Evolutionary conservation across 164 flowering plant species (phyloP).

Genomic region (Magnolia sinica): DNA sequence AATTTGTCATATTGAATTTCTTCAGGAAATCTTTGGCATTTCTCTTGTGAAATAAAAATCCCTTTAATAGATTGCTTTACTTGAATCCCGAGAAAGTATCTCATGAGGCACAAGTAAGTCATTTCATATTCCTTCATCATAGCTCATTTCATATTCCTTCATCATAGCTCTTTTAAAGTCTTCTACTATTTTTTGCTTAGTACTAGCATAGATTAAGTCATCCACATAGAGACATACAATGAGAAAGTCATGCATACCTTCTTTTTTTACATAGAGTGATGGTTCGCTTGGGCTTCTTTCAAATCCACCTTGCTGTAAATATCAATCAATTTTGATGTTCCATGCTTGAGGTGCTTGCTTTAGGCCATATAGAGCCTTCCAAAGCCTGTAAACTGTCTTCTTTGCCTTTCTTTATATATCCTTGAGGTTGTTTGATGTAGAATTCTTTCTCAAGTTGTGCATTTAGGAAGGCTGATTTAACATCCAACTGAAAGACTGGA

Average conservation of each 20-base stretch:
- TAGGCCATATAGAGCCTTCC: not conserved
- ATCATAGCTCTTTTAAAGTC: no score
- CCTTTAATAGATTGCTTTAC: no score
- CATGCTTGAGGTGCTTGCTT: not conserved
- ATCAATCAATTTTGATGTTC: not conserved
- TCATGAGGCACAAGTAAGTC: no score
- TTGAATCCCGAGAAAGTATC: no score
- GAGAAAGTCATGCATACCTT: not conserved
- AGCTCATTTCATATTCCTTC: no score
- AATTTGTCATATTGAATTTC: not conserved
- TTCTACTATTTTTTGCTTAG: no score
- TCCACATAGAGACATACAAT: not conserved
- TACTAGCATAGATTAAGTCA: not conserved
- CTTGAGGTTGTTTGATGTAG: not conserved
- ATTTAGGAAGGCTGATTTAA: not conserved
- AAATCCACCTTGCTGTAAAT: not conserved
- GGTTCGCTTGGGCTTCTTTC: not conserved
- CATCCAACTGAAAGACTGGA: no score
- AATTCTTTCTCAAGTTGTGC: not conserved
- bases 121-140: no score
- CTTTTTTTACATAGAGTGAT: not conserved
- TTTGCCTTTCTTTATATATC: not conserved
- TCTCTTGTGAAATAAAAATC: no score
- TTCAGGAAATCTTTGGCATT: not conserved
- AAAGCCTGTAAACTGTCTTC: not conserved